Evolutionary conservation across 208 protist genomes (phyloP).

Genomic region (Angomonas ambiguus): DNA sequence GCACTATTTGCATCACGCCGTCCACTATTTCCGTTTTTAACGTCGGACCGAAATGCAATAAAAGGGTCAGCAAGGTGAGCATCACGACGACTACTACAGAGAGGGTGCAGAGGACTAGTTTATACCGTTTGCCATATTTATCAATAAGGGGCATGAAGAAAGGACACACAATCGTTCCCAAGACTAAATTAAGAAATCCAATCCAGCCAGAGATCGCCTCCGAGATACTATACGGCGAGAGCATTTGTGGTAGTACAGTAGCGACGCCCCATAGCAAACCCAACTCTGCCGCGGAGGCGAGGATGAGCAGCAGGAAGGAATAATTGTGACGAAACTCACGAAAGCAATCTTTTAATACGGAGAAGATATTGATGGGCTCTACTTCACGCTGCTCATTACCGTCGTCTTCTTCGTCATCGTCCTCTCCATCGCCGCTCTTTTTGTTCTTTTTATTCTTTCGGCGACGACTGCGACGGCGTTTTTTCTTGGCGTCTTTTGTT

Average conservation of each 20-base stretch:
- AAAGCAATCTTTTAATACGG: conserved; percentile 54
- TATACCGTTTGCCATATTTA: conserved; percentile 39
- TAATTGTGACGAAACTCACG: conserved; percentile 39
- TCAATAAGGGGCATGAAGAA: conserved; percentile 63
- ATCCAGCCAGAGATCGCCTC: conserved; percentile 63
- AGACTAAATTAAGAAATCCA: conserved; percentile 61
- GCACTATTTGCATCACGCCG: conserved; percentile 4
- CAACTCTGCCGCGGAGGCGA: conserved; percentile 56
- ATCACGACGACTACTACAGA: conserved; percentile 31
- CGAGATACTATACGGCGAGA: conserved; percentile 52
- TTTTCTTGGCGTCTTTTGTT: background rate
- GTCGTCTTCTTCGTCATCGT: background rate
- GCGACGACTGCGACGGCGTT: background rate
- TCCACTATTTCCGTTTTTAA: conserved; percentile 12
- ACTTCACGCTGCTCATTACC: conserved; percentile 31
- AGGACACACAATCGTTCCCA: conserved; percentile 54
- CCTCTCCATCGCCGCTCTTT: background rate
- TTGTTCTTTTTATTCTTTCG: conserved; percentile 9
- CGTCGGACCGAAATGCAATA: conserved; percentile 57
- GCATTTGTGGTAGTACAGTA: conserved; percentile 69
- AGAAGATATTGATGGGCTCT: conserved; percentile 60
- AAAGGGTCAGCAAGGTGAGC: conserved; percentile 44
- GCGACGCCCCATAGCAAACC: conserved; percentile 73
- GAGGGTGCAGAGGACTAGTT: conserved; percentile 41
- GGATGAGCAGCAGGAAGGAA: conserved; percentile 53